Conservation (phyloP, 805 yeast species). For the Lachancea fermentati region DNA sequence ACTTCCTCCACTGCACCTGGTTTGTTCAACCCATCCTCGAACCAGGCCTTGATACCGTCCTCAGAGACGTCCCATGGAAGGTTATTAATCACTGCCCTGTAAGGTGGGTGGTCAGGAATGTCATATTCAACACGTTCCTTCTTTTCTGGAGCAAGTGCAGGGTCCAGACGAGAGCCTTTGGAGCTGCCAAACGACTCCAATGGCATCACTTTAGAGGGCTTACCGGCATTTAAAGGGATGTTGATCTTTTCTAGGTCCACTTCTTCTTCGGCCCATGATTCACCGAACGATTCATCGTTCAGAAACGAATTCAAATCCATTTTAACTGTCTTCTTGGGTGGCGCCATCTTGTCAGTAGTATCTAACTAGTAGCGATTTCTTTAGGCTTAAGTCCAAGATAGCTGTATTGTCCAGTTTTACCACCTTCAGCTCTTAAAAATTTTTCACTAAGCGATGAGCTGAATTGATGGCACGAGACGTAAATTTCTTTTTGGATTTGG, state of each 20-base stretch:
- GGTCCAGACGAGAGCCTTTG: conserved; percentile 33
- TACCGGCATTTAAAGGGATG: conserved; percentile 38
- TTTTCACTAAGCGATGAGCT: conserved; percentile 3
- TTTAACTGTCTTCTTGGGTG: conserved; percentile 62
- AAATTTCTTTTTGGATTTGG: background rate
- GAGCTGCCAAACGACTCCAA: conserved; percentile 26
- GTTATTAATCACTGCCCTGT: conserved; percentile 80
- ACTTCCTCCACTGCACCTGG: conserved; percentile 56
- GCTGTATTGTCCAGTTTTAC: background rate
- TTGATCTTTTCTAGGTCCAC: conserved; percentile 64
- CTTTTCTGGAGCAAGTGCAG: conserved; percentile 35
- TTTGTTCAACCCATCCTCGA: conserved; percentile 47
- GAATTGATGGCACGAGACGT: background rate
- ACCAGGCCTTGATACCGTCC: conserved; percentile 53
- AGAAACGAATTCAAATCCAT: conserved; percentile 87
- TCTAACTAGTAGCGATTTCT: background rate
- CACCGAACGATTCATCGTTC: conserved; percentile 63
- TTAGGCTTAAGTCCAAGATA: background rate
- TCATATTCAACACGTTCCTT: conserved; percentile 63
- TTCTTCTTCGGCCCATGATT: conserved; percentile 84
- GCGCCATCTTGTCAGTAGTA: conserved; percentile 40
- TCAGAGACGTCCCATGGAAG: conserved; percentile 79
- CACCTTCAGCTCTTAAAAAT: conserved; percentile 1
- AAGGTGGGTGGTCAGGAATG: conserved; percentile 89
- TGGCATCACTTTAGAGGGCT: conserved; percentile 24